A percentile compares a stretch with the other conserved stretches of the same genome.
phyloP scores from a whole-genome alignment of 306 rosid species.

The Begonia loranthoides region DNA sequence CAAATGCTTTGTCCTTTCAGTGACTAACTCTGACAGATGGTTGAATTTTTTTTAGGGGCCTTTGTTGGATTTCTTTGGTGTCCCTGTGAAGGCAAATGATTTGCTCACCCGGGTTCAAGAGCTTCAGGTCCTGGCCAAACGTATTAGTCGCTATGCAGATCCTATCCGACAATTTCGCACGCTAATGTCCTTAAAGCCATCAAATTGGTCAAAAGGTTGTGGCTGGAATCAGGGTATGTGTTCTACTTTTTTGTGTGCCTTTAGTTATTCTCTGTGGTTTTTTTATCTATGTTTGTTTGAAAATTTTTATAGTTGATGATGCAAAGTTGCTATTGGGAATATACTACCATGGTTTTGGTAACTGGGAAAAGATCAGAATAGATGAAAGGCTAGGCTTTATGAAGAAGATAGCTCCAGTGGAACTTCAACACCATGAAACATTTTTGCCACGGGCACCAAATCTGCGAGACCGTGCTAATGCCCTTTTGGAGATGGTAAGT shows the following conservation, averaged over 20 bases:
- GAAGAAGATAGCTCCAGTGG: constrained; percentile 95
- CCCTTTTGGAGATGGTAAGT: constrained; percentile 88
- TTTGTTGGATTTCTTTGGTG: constrained; percentile 90
- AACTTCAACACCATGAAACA: constrained; percentile 98
- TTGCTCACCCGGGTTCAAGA: constrained; percentile 78
- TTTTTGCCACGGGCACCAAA: constrained; percentile 98
- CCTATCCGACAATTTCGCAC: constrained; percentile 90
- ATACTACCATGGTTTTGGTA: constrained; percentile 90
- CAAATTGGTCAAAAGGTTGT: constrained; percentile 99
- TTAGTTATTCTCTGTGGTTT: background rate
- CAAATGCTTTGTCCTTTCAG: constrained; percentile 6
- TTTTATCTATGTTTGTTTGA: constrained; percentile 1
- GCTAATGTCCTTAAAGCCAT: constrained; percentile 69
- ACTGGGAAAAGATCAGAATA: constrained; percentile 89
- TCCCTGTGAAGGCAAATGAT: constrained; percentile 87
- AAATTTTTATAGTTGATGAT: constrained; percentile 70
- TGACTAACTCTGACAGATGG: constrained; percentile 10
- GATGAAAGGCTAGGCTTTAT: constrained; percentile 88
- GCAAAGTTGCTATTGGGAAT: constrained; percentile 96
- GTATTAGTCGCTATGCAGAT: constrained; percentile 84
- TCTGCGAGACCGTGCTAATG: constrained; percentile 95
- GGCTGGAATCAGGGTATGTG: constrained; percentile 99
- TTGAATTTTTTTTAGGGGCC: constrained; percentile 63
- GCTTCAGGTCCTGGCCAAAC: constrained; percentile 84
- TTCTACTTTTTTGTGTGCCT: constrained; percentile 13